phyloP scores from a whole-genome alignment of 106 monocot species.

The Posidonia australis region DNA sequence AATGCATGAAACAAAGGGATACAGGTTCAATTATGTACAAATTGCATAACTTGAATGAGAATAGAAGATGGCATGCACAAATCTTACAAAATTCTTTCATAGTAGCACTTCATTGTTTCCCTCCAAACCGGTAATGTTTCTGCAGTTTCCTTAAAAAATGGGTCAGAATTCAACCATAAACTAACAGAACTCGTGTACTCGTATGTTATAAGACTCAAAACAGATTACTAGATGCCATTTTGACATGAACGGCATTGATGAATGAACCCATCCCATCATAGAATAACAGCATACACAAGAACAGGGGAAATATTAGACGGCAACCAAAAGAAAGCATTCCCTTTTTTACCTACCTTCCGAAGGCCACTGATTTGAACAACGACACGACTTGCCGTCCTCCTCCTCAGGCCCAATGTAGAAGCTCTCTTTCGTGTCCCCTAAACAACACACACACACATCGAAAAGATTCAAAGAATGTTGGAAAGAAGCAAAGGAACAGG shows the following conservation, averaged over 20 bases:
- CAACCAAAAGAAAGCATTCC: not conserved
- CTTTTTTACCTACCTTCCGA: slow-evolving; percentile 4
- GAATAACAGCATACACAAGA: not conserved
- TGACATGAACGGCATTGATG: too few species aligned
- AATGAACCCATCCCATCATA: not conserved
- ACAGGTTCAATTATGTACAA: too few species aligned
- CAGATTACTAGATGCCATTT: too few species aligned
- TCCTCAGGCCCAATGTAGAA: slow-evolving; percentile 9
- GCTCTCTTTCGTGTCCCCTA: slow-evolving; percentile 5
- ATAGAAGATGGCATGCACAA: too few species aligned
- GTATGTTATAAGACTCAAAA: too few species aligned
- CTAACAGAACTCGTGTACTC: not conserved
- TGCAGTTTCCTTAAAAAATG: slow-evolving; percentile 2
- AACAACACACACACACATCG: not conserved
- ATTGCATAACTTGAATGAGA: too few species aligned
- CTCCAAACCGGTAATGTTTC: slow-evolving; percentile 7
- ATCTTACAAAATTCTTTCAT: slow-evolving; percentile 6
- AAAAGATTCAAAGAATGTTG: not conserved
- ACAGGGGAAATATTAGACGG: not conserved
- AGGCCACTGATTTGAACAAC: slow-evolving; percentile 6
- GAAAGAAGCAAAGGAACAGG: not conserved
- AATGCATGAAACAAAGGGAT: too few species aligned
- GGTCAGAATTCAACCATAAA: not conserved
- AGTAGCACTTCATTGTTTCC: slow-evolving; percentile 1
- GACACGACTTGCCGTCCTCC: not conserved